Base-by-base conservation (phyloP, 140 eudicot species). In the Oenanthe javanica region DNA sequence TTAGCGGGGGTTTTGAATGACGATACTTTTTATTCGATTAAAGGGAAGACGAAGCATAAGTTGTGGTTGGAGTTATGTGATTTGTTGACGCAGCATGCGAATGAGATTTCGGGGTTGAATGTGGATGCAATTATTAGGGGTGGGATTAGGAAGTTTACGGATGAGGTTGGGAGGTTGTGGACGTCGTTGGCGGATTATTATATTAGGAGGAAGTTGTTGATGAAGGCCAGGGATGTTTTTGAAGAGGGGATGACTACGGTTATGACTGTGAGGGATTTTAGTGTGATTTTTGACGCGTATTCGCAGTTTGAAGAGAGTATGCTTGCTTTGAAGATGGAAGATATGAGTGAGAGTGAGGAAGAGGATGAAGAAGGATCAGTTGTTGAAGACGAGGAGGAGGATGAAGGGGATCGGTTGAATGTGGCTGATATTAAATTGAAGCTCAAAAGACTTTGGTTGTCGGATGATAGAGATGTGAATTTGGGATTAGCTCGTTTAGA, bases 91-190 rank as follows among this genome's bases (percentile, higher is more conserved):
- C 91, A 90, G 38, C 99, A 92, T 63, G 97, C 97, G 0, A 86
- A 64, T 0, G 93, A 90, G 89, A 87, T 95, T 3, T 84, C 91
- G 0, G 97, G 99, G 83, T 90, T 95, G 86, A 92, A 95, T 82
- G 99, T 95, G 86, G 99, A 92, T 82, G 97, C 97, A 0, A 92
- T 95, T 64, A 95, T 95, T 69, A 81, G 97, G 83, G 97, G 99
- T 38, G 99, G 99, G 80, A 92, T 95, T 77, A 89, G 92, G 95
- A 95, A 95, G 97, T 95, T 95, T 70, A 95, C 97, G 27, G 99
- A 95, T 88, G 99, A 95, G 83, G 99, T 95, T n/a, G 99, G 97
- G 27, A 79, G 97, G 86, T 48, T 95, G 76, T 95, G 99, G 99
- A 92, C 99, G 6, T 90, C 97, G 4, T 79, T 94, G 81, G 97